Percentiles rank a stretch among this genome's conserved stretches.
phyloP scores from a whole-genome alignment of 805 yeast species.

The Schwanniomyces sp. region DNA sequence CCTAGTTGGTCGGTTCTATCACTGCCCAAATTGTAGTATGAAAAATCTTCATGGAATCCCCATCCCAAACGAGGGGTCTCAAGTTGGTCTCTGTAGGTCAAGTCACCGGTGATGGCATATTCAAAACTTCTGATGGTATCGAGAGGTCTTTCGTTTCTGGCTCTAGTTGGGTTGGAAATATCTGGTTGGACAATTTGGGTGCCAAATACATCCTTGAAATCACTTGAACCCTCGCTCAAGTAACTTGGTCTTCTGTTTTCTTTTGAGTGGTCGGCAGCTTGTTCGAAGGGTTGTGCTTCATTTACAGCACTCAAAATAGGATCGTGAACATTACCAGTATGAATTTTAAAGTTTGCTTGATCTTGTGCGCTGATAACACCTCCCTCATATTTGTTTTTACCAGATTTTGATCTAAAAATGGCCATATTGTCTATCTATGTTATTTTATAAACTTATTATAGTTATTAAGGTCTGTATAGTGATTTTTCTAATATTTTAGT shows the following conservation, averaged over 20 bases:
- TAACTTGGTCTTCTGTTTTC: slow-evolving; percentile 42
- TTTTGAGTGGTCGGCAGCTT: slow-evolving; percentile 32
- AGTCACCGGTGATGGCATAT: slow-evolving; percentile 90
- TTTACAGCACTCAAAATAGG: slow-evolving; percentile 92
- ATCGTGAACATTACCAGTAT: slow-evolving; percentile 68
- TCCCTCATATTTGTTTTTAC: slow-evolving; percentile 24
- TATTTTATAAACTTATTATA: not conserved
- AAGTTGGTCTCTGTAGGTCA: slow-evolving; percentile 71
- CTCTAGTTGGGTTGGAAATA: slow-evolving; percentile 87
- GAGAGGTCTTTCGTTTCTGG: slow-evolving; percentile 93
- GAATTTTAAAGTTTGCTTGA: slow-evolving; percentile 51
- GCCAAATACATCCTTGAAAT: slow-evolving; percentile 83
- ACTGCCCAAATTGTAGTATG: slow-evolving; percentile 44
- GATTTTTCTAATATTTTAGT: not conserved
- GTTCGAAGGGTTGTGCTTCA: slow-evolving; percentile 94
- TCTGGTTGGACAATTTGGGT: slow-evolving; percentile 76
- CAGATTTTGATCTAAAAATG: slow-evolving; percentile 30
- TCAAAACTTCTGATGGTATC: slow-evolving; percentile 95
- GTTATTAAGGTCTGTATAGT: not conserved
- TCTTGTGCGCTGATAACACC: slow-evolving; percentile 24
- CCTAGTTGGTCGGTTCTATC: slow-evolving; percentile 26
- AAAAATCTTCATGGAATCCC: slow-evolving; percentile 82
- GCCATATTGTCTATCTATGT: slow-evolving; percentile 19
- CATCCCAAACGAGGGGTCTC: slow-evolving; percentile 82
- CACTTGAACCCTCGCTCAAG: slow-evolving; percentile 49